Evolutionary conservation across 2,329 filamentous ascomycete genomes (phyloP).

Genomic region (Alternaria alternata): DNA sequence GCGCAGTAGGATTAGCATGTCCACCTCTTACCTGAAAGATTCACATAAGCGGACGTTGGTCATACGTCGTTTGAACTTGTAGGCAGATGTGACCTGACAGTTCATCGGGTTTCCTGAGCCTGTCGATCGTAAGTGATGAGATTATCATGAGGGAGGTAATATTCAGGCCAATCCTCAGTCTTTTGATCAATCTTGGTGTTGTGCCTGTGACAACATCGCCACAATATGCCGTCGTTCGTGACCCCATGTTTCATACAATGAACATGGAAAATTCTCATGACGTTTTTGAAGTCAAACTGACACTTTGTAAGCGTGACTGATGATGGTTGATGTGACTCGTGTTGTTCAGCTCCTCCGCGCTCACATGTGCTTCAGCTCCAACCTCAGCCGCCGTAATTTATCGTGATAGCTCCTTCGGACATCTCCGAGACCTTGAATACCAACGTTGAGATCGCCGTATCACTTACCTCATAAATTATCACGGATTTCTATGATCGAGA

Average conservation of each 20-base stretch:
- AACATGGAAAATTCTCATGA: not conserved
- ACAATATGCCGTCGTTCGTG: not conserved
- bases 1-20: not conserved
- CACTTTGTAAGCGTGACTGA: not conserved
- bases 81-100: not conserved
- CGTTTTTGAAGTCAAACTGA: too few relatives aligned
- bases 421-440: not conserved
- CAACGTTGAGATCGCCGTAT: not conserved
- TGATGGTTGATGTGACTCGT: not conserved
- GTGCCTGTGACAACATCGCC: not conserved
- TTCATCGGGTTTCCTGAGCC: not conserved
- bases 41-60: not conserved
- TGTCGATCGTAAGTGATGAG: not conserved
- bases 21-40: not conserved
- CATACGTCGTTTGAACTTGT: not conserved
- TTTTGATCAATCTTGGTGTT: not conserved
- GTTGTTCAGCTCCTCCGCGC: not conserved
- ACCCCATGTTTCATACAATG: too few relatives aligned
- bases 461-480: not conserved
- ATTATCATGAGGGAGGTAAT: not conserved
- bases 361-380: constrained; percentile 1
- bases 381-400: constrained; percentile 4
- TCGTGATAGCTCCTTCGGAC: constrained; percentile 1
- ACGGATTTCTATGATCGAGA: not conserved
- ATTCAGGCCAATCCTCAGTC: not conserved